These are phyloP conservation scores for Cryptococcus sp. DNA, from an alignment of 1,284 basidiomycete species.

Conservation along the genomic window DNA sequence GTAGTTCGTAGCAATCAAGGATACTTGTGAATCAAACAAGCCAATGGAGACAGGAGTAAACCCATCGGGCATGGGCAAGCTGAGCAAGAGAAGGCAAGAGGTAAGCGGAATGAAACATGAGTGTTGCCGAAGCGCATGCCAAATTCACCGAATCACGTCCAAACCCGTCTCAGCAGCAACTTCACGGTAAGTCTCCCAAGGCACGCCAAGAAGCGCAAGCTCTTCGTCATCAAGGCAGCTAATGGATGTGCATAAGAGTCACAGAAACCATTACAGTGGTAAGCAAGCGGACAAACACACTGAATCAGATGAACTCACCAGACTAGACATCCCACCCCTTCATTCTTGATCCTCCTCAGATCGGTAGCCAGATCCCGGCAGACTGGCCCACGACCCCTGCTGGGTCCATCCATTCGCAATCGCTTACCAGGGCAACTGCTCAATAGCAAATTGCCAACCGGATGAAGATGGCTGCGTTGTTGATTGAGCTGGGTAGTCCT, in stretches of 20 bases:
- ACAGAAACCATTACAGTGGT: neutral
- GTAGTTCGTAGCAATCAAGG: constrained; percentile 68
- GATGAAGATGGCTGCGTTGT: neutral
- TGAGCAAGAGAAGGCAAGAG: constrained; percentile 37
- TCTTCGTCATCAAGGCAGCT: constrained; percentile 88
- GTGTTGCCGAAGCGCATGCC: neutral
- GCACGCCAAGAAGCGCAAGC: constrained; percentile 75
- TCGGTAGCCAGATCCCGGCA: constrained; percentile 80
- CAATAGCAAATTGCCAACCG: constrained; percentile 82
- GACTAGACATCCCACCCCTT: constrained; percentile 78
- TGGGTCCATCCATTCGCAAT: constrained; percentile 79
- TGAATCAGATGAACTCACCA: constrained; percentile 60
- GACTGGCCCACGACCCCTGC: constrained; percentile 77
- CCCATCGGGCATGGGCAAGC: constrained; percentile 89
- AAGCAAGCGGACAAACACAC: neutral
- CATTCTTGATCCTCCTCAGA: constrained; percentile 69
- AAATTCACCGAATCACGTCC: constrained; percentile 66
- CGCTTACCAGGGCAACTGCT: constrained; percentile 97
- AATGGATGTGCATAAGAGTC: constrained; percentile 10
- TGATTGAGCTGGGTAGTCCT: constrained; percentile 12
- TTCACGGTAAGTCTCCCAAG: constrained; percentile 74
- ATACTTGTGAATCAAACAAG: constrained; percentile 70
- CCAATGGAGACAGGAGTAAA: constrained; percentile 70
- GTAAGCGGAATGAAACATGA: neutral
- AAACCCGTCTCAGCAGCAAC: constrained; percentile 68